phyloP scores from a whole-genome alignment of 2,329 filamentous ascomycete species.

The Chaetomium strumarium region DNA sequence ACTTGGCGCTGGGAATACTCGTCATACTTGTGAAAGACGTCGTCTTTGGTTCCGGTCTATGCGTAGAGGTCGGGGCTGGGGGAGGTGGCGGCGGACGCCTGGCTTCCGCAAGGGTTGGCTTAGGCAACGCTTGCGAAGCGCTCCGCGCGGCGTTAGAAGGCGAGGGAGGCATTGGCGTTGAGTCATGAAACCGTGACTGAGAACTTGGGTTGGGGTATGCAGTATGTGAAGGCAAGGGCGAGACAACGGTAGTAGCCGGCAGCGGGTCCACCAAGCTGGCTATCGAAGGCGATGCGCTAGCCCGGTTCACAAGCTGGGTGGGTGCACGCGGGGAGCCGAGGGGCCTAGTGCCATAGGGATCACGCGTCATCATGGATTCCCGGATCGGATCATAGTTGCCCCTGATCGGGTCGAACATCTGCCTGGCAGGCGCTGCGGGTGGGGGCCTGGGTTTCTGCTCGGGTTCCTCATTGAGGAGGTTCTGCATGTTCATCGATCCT shows the following conservation, averaged over 20 bases:
- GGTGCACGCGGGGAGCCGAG: constrained; percentile 47
- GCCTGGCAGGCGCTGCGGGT: constrained; percentile 60
- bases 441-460: constrained; percentile 41
- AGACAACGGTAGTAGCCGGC: constrained; percentile 36
- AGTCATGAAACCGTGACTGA: constrained; percentile 27
- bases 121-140: constrained; percentile 19
- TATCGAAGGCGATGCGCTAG: constrained; percentile 88
- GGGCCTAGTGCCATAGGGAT: constrained; percentile 41
- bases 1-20: constrained; percentile 18
- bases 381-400: constrained; percentile 63
- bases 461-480: constrained; percentile 50
- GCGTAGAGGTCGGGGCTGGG: constrained; percentile 25
- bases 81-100: constrained; percentile 33
- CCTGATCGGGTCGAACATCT: constrained; percentile 85
- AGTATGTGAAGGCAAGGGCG: constrained; percentile 28
- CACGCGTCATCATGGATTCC: constrained; percentile 53
- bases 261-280: constrained; percentile 80
- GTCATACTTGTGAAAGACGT: constrained; percentile 26
- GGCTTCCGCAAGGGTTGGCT: constrained; percentile 23
- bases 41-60: constrained; percentile 22
- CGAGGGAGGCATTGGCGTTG: constrained; percentile 29
- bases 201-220: constrained; percentile 31
- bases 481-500: constrained; percentile 47
- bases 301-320: constrained; percentile 52
- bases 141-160: constrained; percentile 27